A percentile compares a stretch with the other conserved stretches of the same genome.
Conservation (phyloP, 2,329 filamentous ascomycete species). For the Phaeosphaeria sp. region DNA sequence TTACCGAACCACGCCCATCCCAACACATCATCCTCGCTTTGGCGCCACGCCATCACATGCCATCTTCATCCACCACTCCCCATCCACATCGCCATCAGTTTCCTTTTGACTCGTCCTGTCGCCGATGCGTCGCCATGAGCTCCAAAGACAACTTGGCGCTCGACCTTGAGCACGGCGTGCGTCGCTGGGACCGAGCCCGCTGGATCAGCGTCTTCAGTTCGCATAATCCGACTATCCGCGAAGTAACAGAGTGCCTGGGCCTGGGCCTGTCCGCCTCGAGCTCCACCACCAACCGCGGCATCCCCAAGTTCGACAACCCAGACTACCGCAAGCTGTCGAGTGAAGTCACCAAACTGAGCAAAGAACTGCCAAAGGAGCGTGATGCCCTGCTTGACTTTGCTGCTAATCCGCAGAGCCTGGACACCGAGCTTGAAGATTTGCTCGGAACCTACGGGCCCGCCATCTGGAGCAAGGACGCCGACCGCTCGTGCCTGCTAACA, state of each 20-base stretch:
- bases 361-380: slow-evolving; percentile 46
- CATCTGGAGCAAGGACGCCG: slow-evolving; percentile 45
- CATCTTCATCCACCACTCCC: slow-evolving; percentile 22
- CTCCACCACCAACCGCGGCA: slow-evolving; percentile 46
- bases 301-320: slow-evolving; percentile 48
- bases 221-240: slow-evolving; percentile 47
- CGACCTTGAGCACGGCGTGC: slow-evolving; percentile 40
- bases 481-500: slow-evolving; percentile 42
- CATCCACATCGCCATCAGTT: slow-evolving; percentile 13
- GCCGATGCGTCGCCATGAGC: slow-evolving; percentile 39
- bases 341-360: slow-evolving; percentile 45
- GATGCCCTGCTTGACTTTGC: slow-evolving; percentile 48
- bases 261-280: slow-evolving; percentile 44
- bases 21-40: slow-evolving; percentile 27
- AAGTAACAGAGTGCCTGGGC: slow-evolving; percentile 46
- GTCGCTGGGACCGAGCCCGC: slow-evolving; percentile 43
- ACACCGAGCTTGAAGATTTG: slow-evolving; percentile 42
- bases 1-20: slow-evolving; percentile 27
- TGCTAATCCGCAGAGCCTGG: slow-evolving; percentile 38
- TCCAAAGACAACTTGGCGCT: slow-evolving; percentile 38
- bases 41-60: slow-evolving; percentile 26
- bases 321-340: slow-evolving; percentile 45
- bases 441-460: slow-evolving; percentile 40
- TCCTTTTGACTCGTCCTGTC: slow-evolving; percentile 14
- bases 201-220: slow-evolving; percentile 48